phyloP scores from a whole-genome alignment of 2,329 filamentous ascomycete genomes.

The Alternaria brassicicola region DNA sequence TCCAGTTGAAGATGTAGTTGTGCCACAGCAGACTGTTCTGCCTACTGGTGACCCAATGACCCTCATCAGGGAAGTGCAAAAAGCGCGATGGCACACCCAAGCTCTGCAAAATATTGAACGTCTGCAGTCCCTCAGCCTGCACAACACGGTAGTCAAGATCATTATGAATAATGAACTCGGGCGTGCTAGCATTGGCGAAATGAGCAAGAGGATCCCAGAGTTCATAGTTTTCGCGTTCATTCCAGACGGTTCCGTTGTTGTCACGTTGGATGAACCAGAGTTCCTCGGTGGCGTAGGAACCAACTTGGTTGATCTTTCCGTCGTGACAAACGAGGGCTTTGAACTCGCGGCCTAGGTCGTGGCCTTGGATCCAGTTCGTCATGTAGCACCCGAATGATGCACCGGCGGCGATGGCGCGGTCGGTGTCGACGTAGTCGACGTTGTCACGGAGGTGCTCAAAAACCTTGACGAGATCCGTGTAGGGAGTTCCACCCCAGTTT shows the following conservation, averaged over 20 bases:
- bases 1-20: conserved; percentile 52
- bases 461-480: conserved; percentile 78
- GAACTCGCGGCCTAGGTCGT: conserved; percentile 80
- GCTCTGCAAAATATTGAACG: conserved; percentile 85
- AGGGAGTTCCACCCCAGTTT: conserved; percentile 85
- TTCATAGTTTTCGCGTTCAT: conserved; percentile 57
- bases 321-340: conserved; percentile 88
- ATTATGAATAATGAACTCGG: conserved; percentile 90
- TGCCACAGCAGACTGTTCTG: conserved; percentile 94
- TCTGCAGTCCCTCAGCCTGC: conserved; percentile 79
- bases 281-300: conserved; percentile 57
- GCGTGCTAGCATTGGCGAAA: conserved; percentile 76
- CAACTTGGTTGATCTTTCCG: conserved; percentile 71
- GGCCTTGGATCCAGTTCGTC: conserved; percentile 85
- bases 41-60: conserved; percentile 82
- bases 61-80: conserved; percentile 79
- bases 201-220: conserved; percentile 64
- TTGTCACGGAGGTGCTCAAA: conserved; percentile 75
- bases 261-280: conserved; percentile 60
- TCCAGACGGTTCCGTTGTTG: conserved; percentile 48
- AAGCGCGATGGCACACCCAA: conserved; percentile 76
- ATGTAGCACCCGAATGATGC: conserved; percentile 59
- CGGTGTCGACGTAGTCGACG: conserved; percentile 70
- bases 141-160: conserved; percentile 84
- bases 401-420: conserved; percentile 74